A percentile compares a stretch with the other conserved stretches of the same genome.
Conservation (phyloP, 306 rosid species). For the Cyamopsis tetragonoloba region DNA sequence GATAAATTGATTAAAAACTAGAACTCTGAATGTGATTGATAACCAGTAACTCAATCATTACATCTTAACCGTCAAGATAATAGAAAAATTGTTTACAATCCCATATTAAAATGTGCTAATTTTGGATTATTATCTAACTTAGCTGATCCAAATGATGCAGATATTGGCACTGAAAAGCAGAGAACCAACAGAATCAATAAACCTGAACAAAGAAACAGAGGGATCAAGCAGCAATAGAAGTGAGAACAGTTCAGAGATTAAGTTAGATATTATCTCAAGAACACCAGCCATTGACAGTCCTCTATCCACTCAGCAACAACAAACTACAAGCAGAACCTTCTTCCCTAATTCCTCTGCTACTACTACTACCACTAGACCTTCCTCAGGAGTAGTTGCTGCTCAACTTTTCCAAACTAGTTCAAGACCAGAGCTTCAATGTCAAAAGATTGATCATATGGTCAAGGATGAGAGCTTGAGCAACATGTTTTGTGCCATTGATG, state of each 20-base stretch:
- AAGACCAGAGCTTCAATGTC: slow-evolving; percentile 63
- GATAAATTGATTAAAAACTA: too few species aligned
- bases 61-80: too few species aligned
- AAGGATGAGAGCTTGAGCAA: slow-evolving; percentile 76
- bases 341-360: slow-evolving; percentile 55
- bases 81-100: too few species aligned
- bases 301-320: slow-evolving; percentile 47
- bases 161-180: slow-evolving; percentile 78
- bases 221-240: slow-evolving; percentile 90
- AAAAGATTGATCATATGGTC: slow-evolving; percentile 57
- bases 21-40: too few species aligned
- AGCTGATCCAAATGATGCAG: slow-evolving; percentile 33
- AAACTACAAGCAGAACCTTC: slow-evolving; percentile 49
- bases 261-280: slow-evolving; percentile 75
- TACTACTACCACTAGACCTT: too few species aligned
- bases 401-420: slow-evolving; percentile 71
- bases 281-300: slow-evolving; percentile 78
- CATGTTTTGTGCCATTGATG: slow-evolving; percentile 84
- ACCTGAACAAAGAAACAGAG: slow-evolving; percentile 87
- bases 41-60: too few species aligned
- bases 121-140: neutral
- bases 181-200: slow-evolving; percentile 85
- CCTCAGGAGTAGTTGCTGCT: slow-evolving; percentile 44
- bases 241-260: slow-evolving; percentile 83
- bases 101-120: too few species aligned